Percentiles rank a stretch among this genome's conserved stretches.
phyloP scores from a whole-genome alignment of 331 rosid species.

The Saraca asoca region DNA sequence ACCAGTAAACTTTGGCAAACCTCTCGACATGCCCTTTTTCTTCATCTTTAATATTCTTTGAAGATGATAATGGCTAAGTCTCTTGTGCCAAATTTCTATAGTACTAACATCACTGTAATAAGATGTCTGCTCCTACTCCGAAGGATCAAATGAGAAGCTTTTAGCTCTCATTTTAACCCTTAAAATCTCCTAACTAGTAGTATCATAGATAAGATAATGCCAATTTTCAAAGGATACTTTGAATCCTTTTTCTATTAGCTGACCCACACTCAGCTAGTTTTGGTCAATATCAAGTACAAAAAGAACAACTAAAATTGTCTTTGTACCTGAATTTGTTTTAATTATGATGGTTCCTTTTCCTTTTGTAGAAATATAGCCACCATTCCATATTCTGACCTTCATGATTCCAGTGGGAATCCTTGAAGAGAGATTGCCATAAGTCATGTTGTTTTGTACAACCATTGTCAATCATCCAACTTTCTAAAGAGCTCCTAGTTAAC shows the following conservation, averaged over 20 bases:
- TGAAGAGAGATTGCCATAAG: not conserved
- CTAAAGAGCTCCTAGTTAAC: too few relatives aligned
- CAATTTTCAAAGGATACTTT: conserved; percentile 4
- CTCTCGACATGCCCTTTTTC: too few relatives aligned
- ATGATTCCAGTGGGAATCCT: not conserved
- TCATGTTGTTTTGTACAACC: too few relatives aligned
- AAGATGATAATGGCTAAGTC: not conserved
- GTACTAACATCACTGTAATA: not conserved
- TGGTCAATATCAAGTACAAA: conserved; percentile 3
- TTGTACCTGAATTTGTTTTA: not conserved
- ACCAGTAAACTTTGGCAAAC: not conserved
- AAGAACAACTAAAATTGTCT: not conserved
- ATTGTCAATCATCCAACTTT: too few relatives aligned
- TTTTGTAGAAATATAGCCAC: not conserved
- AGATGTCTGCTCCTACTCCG: not conserved
- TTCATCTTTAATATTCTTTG: not conserved
- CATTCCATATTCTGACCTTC: not conserved
- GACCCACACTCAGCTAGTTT: not conserved
- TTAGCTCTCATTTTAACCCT: too few relatives aligned
- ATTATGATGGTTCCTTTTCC: not conserved
- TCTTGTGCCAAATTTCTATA: conserved; percentile 3
- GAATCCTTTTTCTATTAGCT: not conserved
- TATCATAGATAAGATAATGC: too few relatives aligned
- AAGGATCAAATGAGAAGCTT: too few relatives aligned
- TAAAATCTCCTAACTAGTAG: too few relatives aligned